A percentile compares a stretch with the other conserved stretches of the same genome.
phyloP scores from a whole-genome alignment of 2,329 filamentous ascomycete genomes.

The Fusarium dimerum region DNA sequence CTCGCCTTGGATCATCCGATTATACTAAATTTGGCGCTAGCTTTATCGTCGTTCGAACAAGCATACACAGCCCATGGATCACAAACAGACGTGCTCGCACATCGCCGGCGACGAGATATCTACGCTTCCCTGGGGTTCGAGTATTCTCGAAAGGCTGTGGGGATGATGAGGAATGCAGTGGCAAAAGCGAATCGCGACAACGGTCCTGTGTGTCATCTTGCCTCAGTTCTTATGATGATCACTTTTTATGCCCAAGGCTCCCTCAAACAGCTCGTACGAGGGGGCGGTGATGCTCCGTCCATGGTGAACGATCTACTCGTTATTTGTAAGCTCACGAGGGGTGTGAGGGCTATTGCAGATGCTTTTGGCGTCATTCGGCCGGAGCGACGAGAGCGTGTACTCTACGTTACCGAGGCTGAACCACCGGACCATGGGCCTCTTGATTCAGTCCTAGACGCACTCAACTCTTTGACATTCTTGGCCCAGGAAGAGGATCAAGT shows the following conservation, averaged over 20 bases:
- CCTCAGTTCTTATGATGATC: conserved; percentile 1
- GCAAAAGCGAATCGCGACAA: not conserved
- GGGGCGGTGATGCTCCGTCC: not conserved
- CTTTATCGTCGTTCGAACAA: conserved; percentile 3
- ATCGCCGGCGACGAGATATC: not conserved
- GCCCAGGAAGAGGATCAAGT: conserved; percentile 1
- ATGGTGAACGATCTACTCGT: not conserved
- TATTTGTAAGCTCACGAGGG: not conserved
- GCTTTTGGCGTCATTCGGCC: conserved; percentile 2
- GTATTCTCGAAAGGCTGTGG: not conserved
- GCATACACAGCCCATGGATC: not conserved
- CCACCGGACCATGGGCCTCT: conserved; percentile 1
- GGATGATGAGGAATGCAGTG: conserved; percentile 1
- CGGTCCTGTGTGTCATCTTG: not conserved
- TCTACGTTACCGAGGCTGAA: conserved; percentile 1
- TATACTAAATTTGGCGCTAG: conserved; percentile 2
- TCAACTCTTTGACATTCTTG: conserved; percentile 3
- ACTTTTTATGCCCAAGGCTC: not conserved
- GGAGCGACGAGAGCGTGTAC: not conserved
- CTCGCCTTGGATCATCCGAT: conserved; percentile 2
- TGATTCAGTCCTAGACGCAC: not conserved
- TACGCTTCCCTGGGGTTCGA: not conserved
- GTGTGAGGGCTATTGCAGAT: conserved; percentile 1
- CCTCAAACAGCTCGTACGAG: not conserved
- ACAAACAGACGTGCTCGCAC: not conserved